Base-by-base conservation (phyloP, 2,329 filamentous ascomycete genomes). In the Coniochaeta hoffmannii region DNA sequence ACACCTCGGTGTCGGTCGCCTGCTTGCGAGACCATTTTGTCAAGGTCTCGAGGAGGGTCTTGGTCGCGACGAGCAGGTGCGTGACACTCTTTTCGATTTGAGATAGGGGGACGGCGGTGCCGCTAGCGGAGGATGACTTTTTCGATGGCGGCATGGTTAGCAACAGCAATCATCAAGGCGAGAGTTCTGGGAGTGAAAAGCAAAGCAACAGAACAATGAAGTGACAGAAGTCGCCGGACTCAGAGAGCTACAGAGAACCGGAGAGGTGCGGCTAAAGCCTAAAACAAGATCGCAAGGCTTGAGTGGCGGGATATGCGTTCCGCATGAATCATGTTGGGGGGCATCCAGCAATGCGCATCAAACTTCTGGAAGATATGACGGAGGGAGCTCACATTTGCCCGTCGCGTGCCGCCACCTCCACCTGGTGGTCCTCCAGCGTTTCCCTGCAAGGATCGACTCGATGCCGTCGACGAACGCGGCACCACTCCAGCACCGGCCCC, bases 21-120 rank as follows among this genome's bases (percentile, higher is more conserved):
- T 89, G 86, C 59, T 89, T 88, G 56, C 93, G 89, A 57, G 94
- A 99, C 94, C 94, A 99, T 78, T 96, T 89, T 50, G 94, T 99
- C 59, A 99, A 79, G 6, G 93, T 99, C 76, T 99, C 94, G 59
- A 99, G 86, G 2, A 99, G 85, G 73, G 97, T 92, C 71, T 99
- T 99, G 32, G 94, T 99, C 34, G 94, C 94, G 62, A 99, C 93
- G 34, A 99, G 85, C 46, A 99, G 87, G 69, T 99, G 94, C 11
- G 93, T 97, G 61, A 99, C 94, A 69, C 92, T 97, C 77, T 97
- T 97, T 76, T 99, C 94, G 72, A 99, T 99, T 71, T 96, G 93
- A 53, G 93, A 97, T 62, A 99, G 81, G 63, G 81, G 81, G 66
- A 82, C 90, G 78, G 77, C 89, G 77, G 76, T 85, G 76, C 72